These are phyloP conservation scores for Aureobasidium sp. DNA, from an alignment of 2,329 filamentous ascomycete genomes.

Conservation along the genomic window DNA sequence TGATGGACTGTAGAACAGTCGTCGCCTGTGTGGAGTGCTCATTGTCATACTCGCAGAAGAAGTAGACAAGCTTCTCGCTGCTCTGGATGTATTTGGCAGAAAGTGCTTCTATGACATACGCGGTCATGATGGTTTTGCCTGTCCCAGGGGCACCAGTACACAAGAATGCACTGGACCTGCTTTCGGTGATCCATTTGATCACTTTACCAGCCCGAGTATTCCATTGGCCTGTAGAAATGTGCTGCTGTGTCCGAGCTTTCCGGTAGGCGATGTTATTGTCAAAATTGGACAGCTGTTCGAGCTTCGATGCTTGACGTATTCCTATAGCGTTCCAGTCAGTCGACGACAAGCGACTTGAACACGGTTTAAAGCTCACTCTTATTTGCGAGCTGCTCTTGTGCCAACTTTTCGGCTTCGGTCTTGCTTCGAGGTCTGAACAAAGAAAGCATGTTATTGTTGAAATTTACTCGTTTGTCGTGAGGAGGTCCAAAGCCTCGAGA, in stretches of 20 bases:
- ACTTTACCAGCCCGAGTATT: background rate
- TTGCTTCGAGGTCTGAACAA: too few species aligned
- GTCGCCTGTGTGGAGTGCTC: background rate
- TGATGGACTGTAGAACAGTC: background rate
- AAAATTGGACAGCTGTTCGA: background rate
- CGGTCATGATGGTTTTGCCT: slow-evolving; percentile 1
- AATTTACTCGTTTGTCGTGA: too few species aligned
- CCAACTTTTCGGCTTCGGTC: too few species aligned
- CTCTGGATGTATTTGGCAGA: background rate
- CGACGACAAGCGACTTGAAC: too few species aligned
- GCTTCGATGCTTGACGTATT: background rate
- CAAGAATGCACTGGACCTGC: background rate
- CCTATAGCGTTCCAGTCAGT: too few species aligned
- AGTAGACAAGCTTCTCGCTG: background rate
- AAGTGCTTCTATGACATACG: background rate
- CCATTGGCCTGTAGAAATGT: background rate
- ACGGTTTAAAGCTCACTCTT: too few species aligned
- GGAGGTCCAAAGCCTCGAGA: too few species aligned
- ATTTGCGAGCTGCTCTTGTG: too few species aligned
- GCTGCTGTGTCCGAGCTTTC: background rate
- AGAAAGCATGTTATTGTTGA: too few species aligned
- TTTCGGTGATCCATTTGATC: background rate
- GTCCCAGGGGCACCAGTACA: background rate
- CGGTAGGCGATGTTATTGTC: background rate
- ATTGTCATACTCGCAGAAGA: background rate